Percentiles rank a stretch among this genome's conserved stretches.
Evolutionary conservation across 1,139 yeast species (phyloP).

Genomic region (Blastobotrys proliferans): DNA sequence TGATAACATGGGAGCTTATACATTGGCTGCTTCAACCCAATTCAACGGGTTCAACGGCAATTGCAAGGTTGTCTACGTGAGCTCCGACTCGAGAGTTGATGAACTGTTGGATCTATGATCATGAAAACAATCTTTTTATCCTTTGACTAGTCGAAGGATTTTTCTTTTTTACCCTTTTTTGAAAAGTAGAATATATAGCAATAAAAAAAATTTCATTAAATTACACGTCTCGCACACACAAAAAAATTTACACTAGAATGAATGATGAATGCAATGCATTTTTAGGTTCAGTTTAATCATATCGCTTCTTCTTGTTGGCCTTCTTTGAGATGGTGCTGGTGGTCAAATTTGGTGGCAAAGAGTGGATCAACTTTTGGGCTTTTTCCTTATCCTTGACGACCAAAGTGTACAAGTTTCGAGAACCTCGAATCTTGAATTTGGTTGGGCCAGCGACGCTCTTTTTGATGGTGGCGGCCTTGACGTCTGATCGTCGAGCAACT

Average conservation of each 20-base stretch:
- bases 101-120: constrained; percentile 26
- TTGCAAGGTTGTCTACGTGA: constrained; percentile 60
- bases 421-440: constrained; percentile 98
- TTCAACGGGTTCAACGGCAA: constrained; percentile 74
- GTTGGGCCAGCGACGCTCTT: constrained; percentile 75
- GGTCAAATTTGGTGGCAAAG: constrained; percentile 93
- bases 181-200: background rate
- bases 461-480: constrained; percentile 87
- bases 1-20: constrained; percentile 86
- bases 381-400: constrained; percentile 94
- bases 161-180: background rate
- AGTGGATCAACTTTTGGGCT: constrained; percentile 97
- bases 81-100: constrained; percentile 38
- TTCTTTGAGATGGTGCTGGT: constrained; percentile 45
- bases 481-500: constrained; percentile 95
- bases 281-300: background rate
- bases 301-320: constrained; percentile 28
- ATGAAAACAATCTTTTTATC: constrained; percentile 1
- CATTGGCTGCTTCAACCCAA: constrained; percentile 81
- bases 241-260: background rate
- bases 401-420: constrained; percentile 92
- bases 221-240: background rate
- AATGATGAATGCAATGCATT: background rate
- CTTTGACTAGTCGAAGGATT: background rate
- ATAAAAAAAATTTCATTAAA: background rate